These are phyloP conservation scores for Desmodesmus armatus DNA, from an alignment of 139 green algal genomes.

Conservation along the genomic window DNA sequence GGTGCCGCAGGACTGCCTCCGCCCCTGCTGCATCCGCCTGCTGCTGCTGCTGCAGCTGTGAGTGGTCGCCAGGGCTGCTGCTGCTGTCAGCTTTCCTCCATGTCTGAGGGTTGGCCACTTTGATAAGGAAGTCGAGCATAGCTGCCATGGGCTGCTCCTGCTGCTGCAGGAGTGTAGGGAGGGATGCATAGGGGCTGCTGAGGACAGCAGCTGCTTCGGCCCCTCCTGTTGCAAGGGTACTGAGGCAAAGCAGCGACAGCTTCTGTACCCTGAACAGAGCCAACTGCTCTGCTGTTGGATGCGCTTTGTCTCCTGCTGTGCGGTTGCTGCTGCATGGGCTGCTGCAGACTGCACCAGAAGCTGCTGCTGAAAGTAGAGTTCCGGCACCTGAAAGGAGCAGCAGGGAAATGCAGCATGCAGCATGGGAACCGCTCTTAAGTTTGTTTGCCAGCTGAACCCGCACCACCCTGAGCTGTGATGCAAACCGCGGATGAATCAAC, in stretches of 20 bases:
- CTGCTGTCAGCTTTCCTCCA: constrained; percentile 3
- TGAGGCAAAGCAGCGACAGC: background rate
- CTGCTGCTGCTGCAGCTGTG: constrained; percentile 14
- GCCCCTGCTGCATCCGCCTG: background rate
- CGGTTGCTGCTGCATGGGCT: constrained; percentile 13
- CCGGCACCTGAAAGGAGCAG: background rate
- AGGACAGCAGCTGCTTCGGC: background rate
- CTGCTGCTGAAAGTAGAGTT: constrained; percentile 6
- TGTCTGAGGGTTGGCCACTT: constrained; percentile 12
- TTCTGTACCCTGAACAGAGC: constrained; percentile 14
- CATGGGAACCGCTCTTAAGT: too few species aligned
- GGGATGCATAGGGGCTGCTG: background rate
- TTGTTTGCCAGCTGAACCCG: too few species aligned
- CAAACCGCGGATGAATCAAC: too few species aligned
- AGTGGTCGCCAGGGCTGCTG: constrained; percentile 7
- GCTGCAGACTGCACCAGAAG: too few species aligned
- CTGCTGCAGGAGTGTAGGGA: background rate
- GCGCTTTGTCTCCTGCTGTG: background rate
- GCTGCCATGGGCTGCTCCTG: background rate
- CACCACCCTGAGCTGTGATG: too few species aligned
- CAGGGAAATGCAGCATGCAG: background rate
- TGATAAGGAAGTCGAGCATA: constrained; percentile 36
- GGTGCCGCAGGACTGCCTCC: constrained; percentile 24
- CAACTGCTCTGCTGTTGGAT: background rate
- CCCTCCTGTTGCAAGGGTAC: background rate